Percentiles rank a stretch among this genome's conserved stretches.
phyloP scores from a whole-genome alignment of 495 filamentous ascomycete genomes.

The Durotheca rogersii region DNA sequence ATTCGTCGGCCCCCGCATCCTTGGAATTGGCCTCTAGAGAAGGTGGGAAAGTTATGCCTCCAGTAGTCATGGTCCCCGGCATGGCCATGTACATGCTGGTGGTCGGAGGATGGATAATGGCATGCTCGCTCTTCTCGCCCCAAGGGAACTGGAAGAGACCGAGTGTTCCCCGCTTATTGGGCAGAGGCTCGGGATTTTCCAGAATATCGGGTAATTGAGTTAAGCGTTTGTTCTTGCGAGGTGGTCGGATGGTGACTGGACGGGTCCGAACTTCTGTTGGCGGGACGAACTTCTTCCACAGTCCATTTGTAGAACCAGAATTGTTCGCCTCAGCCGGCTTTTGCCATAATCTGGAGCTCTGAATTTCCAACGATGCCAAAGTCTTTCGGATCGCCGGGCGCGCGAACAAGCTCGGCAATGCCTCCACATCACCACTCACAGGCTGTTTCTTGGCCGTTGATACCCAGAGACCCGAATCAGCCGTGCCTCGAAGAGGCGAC shows the following conservation, averaged over 20 bases:
- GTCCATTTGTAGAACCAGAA: conserved; percentile 1
- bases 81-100: conserved; percentile 42
- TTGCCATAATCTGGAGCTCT: conserved; percentile 45
- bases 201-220: conserved; percentile 58
- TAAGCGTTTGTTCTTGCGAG: conserved; percentile 51
- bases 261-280: conserved; percentile 24
- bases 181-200: conserved; percentile 55
- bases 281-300: conserved; percentile 26
- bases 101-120: conserved; percentile 39
- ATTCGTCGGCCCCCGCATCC: conserved; percentile 39
- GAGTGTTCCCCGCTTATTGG: conserved; percentile 51
- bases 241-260: conserved; percentile 47
- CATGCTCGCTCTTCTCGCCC: conserved; percentile 57
- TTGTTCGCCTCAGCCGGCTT: conserved; percentile 29
- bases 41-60: conserved; percentile 30
- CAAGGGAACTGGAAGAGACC: conserved; percentile 61
- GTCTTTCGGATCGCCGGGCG: conserved; percentile 39
- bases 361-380: conserved; percentile 34
- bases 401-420: conserved; percentile 34
- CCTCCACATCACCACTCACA: conserved; percentile 12
- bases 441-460: conserved; percentile 5
- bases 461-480: conserved; percentile 26
- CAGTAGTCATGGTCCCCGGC: conserved; percentile 52
- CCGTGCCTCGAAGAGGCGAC: conserved; percentile 1
- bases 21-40: conserved; percentile 37